Percentiles rank a stretch among this genome's conserved stretches.
Evolutionary conservation across 192 early-diverging fungal genomes (phyloP).

Genomic region (Linnemannia hyalina): DNA sequence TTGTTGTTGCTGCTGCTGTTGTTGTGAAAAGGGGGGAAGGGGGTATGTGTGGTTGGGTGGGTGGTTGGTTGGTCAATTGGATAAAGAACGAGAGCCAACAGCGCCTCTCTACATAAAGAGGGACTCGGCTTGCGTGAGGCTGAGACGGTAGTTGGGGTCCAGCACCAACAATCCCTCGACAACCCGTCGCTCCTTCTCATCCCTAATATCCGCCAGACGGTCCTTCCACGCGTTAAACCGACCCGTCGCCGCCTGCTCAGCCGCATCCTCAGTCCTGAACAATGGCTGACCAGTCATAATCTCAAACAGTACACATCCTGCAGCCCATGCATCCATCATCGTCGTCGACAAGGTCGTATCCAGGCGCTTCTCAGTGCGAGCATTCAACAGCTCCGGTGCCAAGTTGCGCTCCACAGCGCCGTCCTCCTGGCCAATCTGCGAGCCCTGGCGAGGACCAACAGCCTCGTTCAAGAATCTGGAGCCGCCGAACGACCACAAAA

Average conservation of each 20-base stretch:
- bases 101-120: conserved; percentile 27
- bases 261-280: conserved; percentile 55
- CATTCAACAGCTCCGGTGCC: conserved; percentile 47
- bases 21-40: background rate
- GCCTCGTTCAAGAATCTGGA: conserved; percentile 55
- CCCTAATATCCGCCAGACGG: conserved; percentile 36
- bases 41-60: background rate
- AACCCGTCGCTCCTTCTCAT: conserved; percentile 30
- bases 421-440: conserved; percentile 42
- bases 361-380: conserved; percentile 20
- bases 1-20: background rate
- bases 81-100: background rate
- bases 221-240: conserved; percentile 56
- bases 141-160: conserved; percentile 44
- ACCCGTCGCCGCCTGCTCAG: conserved; percentile 46
- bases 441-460: conserved; percentile 43
- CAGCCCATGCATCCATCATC: conserved; percentile 53
- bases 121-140: conserved; percentile 35
- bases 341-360: conserved; percentile 43
- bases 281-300: conserved; percentile 47
- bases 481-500: conserved; percentile 55
- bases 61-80: background rate
- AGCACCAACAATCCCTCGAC: conserved; percentile 47
- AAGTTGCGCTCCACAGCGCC: conserved; percentile 45
- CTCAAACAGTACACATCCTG: conserved; percentile 54